Conservation (phyloP, 2,329 filamentous ascomycete species). For the Teratosphaeria pseudoeucalypti region DNA sequence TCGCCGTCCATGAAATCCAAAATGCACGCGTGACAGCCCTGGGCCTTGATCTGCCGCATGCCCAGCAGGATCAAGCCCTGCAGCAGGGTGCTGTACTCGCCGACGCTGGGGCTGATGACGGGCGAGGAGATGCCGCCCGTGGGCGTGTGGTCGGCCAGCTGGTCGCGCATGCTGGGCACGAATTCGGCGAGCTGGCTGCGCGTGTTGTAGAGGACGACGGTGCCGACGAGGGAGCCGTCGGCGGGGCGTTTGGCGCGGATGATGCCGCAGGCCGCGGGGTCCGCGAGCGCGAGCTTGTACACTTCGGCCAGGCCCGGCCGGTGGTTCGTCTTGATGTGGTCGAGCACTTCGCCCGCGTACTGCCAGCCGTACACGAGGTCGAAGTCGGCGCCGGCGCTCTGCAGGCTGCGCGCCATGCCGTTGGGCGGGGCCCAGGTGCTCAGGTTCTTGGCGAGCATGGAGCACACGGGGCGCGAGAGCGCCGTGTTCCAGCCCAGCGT, state of each 20-base stretch:
- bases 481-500: conserved; percentile 77
- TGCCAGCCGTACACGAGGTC: conserved; percentile 75
- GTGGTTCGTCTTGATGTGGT: conserved; percentile 62
- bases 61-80: conserved; percentile 74
- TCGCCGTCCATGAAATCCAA: conserved; percentile 69
- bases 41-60: conserved; percentile 69
- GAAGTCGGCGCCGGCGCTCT: conserved; percentile 64
- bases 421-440: conserved; percentile 64
- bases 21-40: conserved; percentile 62
- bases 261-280: conserved; percentile 64
- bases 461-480: conserved; percentile 53
- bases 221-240: conserved; percentile 61
- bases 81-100: conserved; percentile 59
- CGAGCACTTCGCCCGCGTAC: conserved; percentile 61
- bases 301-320: conserved; percentile 70
- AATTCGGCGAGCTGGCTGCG: conserved; percentile 58
- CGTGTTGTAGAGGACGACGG: conserved; percentile 66
- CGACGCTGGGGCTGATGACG: conserved; percentile 58
- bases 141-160: conserved; percentile 34
- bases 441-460: conserved; percentile 66
- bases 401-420: conserved; percentile 62
- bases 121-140: conserved; percentile 73
- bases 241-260: conserved; percentile 67
- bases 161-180: conserved; percentile 56
- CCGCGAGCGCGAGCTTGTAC: conserved; percentile 64